Base-by-base conservation (phyloP, 768 basidiomycete species). In the Lactifluus piperatus region DNA sequence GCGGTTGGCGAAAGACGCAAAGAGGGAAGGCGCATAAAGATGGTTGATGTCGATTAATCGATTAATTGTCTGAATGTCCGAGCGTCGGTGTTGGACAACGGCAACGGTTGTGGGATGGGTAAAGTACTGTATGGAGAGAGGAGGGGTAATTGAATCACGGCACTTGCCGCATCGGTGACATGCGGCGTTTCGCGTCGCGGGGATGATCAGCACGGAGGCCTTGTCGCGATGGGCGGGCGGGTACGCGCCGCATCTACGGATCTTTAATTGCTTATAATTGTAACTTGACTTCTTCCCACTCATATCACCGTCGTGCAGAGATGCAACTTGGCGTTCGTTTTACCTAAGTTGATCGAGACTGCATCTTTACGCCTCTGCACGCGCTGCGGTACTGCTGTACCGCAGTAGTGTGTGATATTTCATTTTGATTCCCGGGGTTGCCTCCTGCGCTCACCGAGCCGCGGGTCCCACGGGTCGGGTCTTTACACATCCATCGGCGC, bases 91-190 rank as follows among this genome's bases (percentile, higher is more conserved):
- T 43, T 10, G 41, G 41, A 4, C 11, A 10, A 9, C 2, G 6
- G 6, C 30, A 34, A 44, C 13, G 2, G 4, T 1, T 11, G 22
- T 10, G 5, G 7, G 24, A 34, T 37, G 18, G 10, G 10, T 20
- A 16, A 32, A 2, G 34, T 5, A 22, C 36, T 27, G n/a, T n/a
- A n/a, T n/a, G 37, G 30, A 24, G 8, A 3, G 10, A 11, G 3
- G 34, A 37, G 51, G 5, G 24, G 36, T 20, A 46, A 54, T 55
- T 36, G 32, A 27, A 55, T n/a, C 36, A 13, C 55, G 55, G 55
- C 26, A 27, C 55, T 56, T 56, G 47, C 55, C 55, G 47, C 27
- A 56, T 56, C 47, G 55, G 27, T 26, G 36, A 56, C 55, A 56
- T 48, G 47, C 47, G 55, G 46, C 55, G 45, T 39, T 36, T 48